phyloP scores from a whole-genome alignment of 805 yeast genomes.

The Nakazawaea ambrosiae region DNA sequence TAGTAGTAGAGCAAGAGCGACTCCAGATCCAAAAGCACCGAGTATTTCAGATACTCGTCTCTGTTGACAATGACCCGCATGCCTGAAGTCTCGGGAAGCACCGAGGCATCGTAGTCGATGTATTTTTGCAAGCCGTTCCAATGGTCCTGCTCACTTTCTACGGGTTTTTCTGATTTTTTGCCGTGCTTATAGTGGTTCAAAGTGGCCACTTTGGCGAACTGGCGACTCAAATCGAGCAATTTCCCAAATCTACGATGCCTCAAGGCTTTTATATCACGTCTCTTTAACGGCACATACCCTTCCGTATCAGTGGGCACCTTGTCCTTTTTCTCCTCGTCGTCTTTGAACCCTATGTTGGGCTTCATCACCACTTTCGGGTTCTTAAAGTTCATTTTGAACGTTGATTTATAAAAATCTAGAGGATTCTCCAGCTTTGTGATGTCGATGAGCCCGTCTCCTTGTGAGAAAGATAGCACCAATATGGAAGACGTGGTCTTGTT shows the following conservation, averaged over 20 bases:
- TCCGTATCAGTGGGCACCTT: not conserved
- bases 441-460: constrained; percentile 54
- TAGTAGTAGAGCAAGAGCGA: constrained; percentile 48
- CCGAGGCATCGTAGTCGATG: constrained; percentile 19
- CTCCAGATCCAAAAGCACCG: constrained; percentile 60
- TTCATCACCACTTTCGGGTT: constrained; percentile 55
- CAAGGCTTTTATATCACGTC: constrained; percentile 1
- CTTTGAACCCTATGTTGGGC: constrained; percentile 63
- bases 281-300: constrained; percentile 1
- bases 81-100: constrained; percentile 9
- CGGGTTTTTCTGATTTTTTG: not conserved
- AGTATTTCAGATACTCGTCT: constrained; percentile 78
- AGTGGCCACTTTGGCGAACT: not conserved
- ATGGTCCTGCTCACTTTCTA: constrained; percentile 18
- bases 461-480: constrained; percentile 50
- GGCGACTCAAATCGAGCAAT: not conserved
- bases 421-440: constrained; percentile 34
- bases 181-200: not conserved
- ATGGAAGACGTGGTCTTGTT: constrained; percentile 73
- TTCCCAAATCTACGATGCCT: constrained; percentile 6
- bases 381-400: constrained; percentile 35
- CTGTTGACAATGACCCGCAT: constrained; percentile 28
- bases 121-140: constrained; percentile 84
- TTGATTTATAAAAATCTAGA: constrained; percentile 51
- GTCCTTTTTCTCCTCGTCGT: constrained; percentile 1